These are phyloP conservation scores for Diaporthe vexans DNA, from an alignment of 2,329 filamentous ascomycete species.

Conservation along the genomic window DNA sequence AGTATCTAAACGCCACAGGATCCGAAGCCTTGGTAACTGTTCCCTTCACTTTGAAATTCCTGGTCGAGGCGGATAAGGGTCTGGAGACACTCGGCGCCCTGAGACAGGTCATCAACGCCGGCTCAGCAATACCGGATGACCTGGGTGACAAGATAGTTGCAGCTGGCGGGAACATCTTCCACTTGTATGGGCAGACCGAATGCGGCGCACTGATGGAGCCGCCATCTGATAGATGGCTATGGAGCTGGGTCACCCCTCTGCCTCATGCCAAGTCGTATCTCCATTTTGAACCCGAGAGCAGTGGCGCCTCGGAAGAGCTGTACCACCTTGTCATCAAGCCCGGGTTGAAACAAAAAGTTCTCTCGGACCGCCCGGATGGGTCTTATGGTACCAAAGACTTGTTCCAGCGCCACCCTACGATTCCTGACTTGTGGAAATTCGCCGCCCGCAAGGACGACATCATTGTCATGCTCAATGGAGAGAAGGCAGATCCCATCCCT, in stretches of 20 bases:
- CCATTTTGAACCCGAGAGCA: conserved; percentile 13
- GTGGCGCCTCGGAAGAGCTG: not conserved
- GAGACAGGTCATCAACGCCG: conserved; percentile 32
- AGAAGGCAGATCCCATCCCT: conserved; percentile 48
- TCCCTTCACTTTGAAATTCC: conserved; percentile 31
- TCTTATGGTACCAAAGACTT: conserved; percentile 36
- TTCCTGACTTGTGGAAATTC: conserved; percentile 55
- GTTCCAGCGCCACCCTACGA: conserved; percentile 50
- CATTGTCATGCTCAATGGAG: conserved; percentile 55
- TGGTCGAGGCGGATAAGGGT: conserved; percentile 23
- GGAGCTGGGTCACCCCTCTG: conserved; percentile 32
- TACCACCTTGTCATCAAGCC: conserved; percentile 21
- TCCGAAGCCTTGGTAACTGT: conserved; percentile 30
- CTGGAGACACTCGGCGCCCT: conserved; percentile 10
- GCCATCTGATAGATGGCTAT: conserved; percentile 16
- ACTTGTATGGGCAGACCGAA: conserved; percentile 31
- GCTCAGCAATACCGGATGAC: conserved; percentile 28
- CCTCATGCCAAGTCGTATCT: conserved; percentile 20
- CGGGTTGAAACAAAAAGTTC: conserved; percentile 4
- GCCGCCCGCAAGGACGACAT: conserved; percentile 55
- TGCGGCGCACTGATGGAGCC: conserved; percentile 34
- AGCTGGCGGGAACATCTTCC: conserved; percentile 16
- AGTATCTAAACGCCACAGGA: not conserved
- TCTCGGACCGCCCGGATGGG: conserved; percentile 31
- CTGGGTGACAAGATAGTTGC: conserved; percentile 17